These are phyloP conservation scores for Aspergillus wentii DNA, from an alignment of 495 filamentous ascomycete species.

Conservation along the genomic window DNA sequence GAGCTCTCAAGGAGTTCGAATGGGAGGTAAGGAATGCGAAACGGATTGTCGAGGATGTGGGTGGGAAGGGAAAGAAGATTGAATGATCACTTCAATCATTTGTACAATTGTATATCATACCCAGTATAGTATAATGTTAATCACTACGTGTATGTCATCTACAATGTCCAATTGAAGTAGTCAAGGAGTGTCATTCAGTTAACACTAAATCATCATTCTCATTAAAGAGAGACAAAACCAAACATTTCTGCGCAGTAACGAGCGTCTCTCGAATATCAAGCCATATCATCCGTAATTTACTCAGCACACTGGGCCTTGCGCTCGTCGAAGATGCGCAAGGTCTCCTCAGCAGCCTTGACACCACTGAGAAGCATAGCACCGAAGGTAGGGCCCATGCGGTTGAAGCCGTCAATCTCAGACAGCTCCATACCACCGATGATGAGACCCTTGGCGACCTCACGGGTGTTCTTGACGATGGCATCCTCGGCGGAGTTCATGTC, in stretches of 20 bases:
- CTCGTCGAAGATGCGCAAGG: slow-evolving; percentile 67
- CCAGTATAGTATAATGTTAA: no score
- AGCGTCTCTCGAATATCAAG: no score
- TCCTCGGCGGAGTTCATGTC: slow-evolving; percentile 90
- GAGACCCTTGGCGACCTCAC: slow-evolving; percentile 79
- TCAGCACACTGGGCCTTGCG: slow-evolving; percentile 61
- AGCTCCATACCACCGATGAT: slow-evolving; percentile 94
- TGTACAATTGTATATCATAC: not conserved
- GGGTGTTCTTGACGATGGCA: slow-evolving; percentile 82
- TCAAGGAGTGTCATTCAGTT: not conserved
- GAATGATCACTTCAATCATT: not conserved
- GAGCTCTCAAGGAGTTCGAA: slow-evolving; percentile 87
- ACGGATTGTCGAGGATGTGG: slow-evolving; percentile 22
- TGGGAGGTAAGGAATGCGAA: slow-evolving; percentile 82
- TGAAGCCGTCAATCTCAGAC: slow-evolving; percentile 83
- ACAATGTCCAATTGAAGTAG: slow-evolving; percentile 8
- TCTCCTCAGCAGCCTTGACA: slow-evolving; percentile 86
- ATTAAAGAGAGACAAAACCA: no score
- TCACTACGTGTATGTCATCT: not conserved
- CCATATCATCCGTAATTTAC: slow-evolving; percentile 17
- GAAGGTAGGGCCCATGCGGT: slow-evolving; percentile 78
- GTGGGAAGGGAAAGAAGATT: slow-evolving; percentile 4
- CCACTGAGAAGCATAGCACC: slow-evolving; percentile 80
- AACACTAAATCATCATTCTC: slow-evolving; percentile 1
- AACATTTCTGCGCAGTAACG: no score